Conservation (phyloP, 345 rosid genomes). For the Cardiospermum halicacabum region DNA sequence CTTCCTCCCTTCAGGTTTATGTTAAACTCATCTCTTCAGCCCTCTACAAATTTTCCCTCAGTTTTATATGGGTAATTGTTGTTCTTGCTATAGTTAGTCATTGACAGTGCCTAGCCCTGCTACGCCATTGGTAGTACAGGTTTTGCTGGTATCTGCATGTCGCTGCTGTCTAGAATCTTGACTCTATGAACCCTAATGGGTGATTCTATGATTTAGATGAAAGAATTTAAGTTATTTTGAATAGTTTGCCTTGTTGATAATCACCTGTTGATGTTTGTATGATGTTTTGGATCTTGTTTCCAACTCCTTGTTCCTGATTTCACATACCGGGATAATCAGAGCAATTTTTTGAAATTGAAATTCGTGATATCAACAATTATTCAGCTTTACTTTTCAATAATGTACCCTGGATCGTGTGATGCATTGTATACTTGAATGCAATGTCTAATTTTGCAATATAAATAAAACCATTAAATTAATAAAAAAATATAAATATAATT, state of each 20-base stretch:
- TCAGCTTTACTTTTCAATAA: no score
- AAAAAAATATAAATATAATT: no score
- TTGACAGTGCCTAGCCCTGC: conserved; percentile 10
- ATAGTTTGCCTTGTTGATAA: not conserved
- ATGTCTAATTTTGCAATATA: no score
- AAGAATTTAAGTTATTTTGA: conserved; percentile 8
- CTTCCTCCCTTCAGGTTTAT: not conserved
- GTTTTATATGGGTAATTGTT: conserved; percentile 31
- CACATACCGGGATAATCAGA: no score
- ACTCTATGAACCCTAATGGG: conserved; percentile 14
- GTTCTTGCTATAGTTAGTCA: conserved; percentile 16
- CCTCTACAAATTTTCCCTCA: conserved; percentile 8
- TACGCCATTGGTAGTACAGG: conserved; percentile 9
- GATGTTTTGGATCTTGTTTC: not conserved
- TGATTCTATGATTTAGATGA: not conserved
- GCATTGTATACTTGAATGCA: no score
- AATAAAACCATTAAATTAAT: no score
- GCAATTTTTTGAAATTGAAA: no score
- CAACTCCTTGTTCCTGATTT: no score
- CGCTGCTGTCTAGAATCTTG: conserved; percentile 6
- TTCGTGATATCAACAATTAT: no score
- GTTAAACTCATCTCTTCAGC: not conserved
- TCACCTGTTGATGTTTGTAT: not conserved
- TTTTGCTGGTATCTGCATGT: conserved; percentile 1
- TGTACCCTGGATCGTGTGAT: no score